Evolutionary conservation across 106 monocot species (phyloP).

Genomic region (Acorus gramineus): DNA sequence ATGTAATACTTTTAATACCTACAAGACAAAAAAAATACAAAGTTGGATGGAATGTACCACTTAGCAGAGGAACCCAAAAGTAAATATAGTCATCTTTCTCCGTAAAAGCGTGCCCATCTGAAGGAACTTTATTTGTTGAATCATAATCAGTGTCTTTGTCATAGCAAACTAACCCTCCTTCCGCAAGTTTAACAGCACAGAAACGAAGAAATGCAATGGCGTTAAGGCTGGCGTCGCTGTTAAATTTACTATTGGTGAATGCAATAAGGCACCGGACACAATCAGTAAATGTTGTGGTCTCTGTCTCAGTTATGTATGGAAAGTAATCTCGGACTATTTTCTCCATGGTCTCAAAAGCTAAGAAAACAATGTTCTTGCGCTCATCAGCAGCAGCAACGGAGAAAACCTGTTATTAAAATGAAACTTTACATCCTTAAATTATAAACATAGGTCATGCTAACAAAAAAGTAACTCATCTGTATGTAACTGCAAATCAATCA

Average conservation of each 20-base stretch:
- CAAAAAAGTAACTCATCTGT: no score
- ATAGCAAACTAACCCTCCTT: constrained; percentile 69
- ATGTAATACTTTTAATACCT: no score
- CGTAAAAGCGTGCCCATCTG: constrained; percentile 26
- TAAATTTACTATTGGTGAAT: constrained; percentile 89
- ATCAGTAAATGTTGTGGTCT: constrained; percentile 91
- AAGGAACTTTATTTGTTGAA: constrained; percentile 27
- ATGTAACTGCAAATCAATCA: constrained; percentile 6
- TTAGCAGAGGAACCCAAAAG: constrained; percentile 90
- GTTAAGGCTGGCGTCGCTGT: constrained; percentile 91
- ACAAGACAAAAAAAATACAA: not conserved
- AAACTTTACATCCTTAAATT: no score
- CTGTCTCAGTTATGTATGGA: constrained; percentile 90
- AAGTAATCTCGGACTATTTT: constrained; percentile 98
- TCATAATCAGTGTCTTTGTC: constrained; percentile 37
- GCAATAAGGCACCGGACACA: constrained; percentile 89
- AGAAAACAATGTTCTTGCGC: constrained; percentile 73
- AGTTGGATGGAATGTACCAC: constrained; percentile 36
- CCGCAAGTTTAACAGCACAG: constrained; percentile 95
- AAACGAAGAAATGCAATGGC: constrained; percentile 99
- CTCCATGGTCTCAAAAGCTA: constrained; percentile 97
- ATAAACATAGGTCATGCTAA: no score
- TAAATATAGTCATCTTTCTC: constrained; percentile 67
- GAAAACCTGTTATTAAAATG: constrained; percentile 49
- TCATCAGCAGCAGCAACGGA: constrained; percentile 87